Conservation (phyloP, 441 rosid species). For the Geranium incanum region DNA sequence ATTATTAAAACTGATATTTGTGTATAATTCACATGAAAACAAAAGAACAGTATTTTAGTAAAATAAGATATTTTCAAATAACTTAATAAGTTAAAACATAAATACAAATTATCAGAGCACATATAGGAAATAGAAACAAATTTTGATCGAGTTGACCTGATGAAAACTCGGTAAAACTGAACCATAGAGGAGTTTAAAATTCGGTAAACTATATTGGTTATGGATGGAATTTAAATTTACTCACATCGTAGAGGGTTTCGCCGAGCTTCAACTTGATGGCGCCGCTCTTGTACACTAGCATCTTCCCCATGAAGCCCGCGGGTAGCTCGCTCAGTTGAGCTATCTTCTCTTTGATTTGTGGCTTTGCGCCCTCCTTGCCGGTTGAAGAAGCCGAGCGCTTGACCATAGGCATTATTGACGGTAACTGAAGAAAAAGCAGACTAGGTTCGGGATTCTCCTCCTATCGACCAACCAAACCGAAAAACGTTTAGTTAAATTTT, state of each 20-base stretch:
- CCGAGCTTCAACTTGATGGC: slow-evolving; percentile 77
- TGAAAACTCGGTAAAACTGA: no score
- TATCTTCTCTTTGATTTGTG: slow-evolving; percentile 21
- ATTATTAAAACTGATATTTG: no score
- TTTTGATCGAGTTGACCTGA: no score
- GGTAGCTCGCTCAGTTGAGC: slow-evolving; percentile 44
- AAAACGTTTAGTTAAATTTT: slow-evolving; percentile 6
- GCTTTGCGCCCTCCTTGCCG: slow-evolving; percentile 23
- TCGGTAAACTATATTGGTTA: no score
- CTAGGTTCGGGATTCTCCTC: slow-evolving; percentile 52
- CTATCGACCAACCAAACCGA: slow-evolving; percentile 29
- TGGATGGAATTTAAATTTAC: slow-evolving; percentile 22
- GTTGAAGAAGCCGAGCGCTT: slow-evolving; percentile 33
- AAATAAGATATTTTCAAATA: no score
- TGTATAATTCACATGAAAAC: no score
- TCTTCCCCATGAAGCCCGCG: slow-evolving; percentile 71
- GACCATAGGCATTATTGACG: slow-evolving; percentile 47
- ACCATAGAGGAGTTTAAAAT: no score
- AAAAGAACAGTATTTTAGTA: no score
- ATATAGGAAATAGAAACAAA: no score
- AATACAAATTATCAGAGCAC: no score
- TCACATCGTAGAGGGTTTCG: slow-evolving; percentile 57
- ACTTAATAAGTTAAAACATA: no score
- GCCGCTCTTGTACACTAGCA: slow-evolving; percentile 70
- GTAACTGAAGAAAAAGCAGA: slow-evolving; percentile 51